Base-by-base conservation (phyloP, 108 stramenopile species). In the Bacterosira constricta region DNA sequence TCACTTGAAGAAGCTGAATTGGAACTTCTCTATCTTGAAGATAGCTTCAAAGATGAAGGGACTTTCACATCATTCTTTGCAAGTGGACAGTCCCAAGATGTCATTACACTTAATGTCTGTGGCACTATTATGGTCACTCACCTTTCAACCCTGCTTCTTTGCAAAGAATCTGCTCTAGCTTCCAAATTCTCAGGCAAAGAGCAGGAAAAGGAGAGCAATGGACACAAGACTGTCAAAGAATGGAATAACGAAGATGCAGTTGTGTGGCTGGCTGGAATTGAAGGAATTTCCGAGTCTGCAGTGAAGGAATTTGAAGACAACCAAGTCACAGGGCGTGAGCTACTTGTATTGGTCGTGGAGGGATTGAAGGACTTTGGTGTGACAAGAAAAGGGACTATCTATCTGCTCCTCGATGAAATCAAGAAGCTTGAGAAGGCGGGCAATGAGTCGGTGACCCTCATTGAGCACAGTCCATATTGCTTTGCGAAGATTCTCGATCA, bases 311-410 rank as follows among this genome's bases (percentile, higher is more conserved):
- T 68, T 25, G 27, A 52, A 53, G 66, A 41, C 53, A 55, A 54
- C 35, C 53, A 55, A 13, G 31, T 68, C 36, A 41, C 46, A 7
- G 70, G 70, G 13, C 25, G 26, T n/a, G 70, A 71, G 25, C 58
- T 71, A 11, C 36, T 71, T 26, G 58, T 59, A 1, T 46, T 71
- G 42, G 31, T 30, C 10, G 25, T 52, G 32, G 49, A 52, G 7
- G 59, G 70, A 2, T 41, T 71, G 59, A 51, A 55, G 37, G 39
- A 55, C 18, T 39, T 71, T 39, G 70, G 70, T 13, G 30, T 71
- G 21, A 62, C 52, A 11, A 59, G 58, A 26, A 29, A 10, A 52
- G 59, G 56, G 36, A 71, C 59, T 9, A 39, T 61, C 15, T 71
- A 27, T 38, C 35, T 60, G n/a, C 9, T 71, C 23, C 29, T 53